A percentile compares a stretch with the other conserved stretches of the same genome.
These are phyloP conservation scores for Lasiodiplodia sp. DNA, from an alignment of 2,329 filamentous ascomycete genomes.

Conservation along the genomic window DNA sequence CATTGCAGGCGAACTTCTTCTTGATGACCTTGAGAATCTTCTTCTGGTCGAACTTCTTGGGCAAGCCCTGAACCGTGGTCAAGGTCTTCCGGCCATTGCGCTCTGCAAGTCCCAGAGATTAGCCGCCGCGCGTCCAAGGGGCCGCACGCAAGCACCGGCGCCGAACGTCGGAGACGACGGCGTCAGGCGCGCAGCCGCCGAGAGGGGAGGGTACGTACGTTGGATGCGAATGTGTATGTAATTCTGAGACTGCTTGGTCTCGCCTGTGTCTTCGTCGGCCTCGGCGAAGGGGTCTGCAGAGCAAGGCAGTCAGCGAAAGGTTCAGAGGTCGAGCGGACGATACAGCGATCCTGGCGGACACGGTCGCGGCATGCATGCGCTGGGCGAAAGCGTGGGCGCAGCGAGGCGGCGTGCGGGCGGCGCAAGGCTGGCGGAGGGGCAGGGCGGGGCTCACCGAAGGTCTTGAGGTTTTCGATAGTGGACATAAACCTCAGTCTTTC, in stretches of 20 bases:
- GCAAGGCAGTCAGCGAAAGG: conserved; percentile 8
- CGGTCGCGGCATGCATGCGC: neutral
- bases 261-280: conserved; percentile 99
- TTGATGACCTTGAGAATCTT: conserved; percentile 99
- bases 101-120: conserved; percentile 67
- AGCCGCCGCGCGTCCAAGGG: conserved; percentile 13
- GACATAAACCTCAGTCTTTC: conserved; percentile 89
- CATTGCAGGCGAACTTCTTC: conserved; percentile 99
- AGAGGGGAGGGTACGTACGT: conserved; percentile 68
- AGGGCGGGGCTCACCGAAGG: conserved; percentile 70
- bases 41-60: conserved; percentile 99
- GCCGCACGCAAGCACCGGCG: neutral
- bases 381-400: neutral
- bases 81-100: conserved; percentile 99
- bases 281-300: conserved; percentile 95
- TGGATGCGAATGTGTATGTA: conserved; percentile 99
- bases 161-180: conserved; percentile 5
- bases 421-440: conserved; percentile 32
- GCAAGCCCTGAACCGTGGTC: conserved; percentile 98
- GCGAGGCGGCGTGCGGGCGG: neutral
- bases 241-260: conserved; percentile 92
- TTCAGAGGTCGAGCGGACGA: neutral
- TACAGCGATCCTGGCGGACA: neutral
- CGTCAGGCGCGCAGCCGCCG: neutral
- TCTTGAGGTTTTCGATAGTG: conserved; percentile 93